phyloP scores from a whole-genome alignment of 176 grass and related monocot genomes.

The Rhynchospora tenuis region DNA sequence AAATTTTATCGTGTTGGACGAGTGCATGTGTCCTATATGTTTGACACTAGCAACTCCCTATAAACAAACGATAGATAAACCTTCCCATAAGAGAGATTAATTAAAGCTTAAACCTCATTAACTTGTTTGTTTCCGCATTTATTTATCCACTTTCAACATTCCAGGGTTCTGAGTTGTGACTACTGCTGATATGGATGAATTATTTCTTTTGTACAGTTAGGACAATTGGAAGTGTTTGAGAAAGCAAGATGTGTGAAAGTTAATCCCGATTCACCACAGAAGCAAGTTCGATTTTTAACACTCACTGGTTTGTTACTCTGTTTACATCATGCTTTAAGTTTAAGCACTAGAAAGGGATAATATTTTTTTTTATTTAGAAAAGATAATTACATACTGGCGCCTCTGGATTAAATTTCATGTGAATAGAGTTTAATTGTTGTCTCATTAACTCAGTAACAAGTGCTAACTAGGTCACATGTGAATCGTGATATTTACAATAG shows the following conservation, averaged over 20 bases:
- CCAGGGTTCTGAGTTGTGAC: background rate
- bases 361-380: background rate
- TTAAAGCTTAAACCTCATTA: background rate
- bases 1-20: no score
- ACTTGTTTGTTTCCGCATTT: background rate
- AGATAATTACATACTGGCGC: background rate
- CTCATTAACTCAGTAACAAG: background rate
- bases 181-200: background rate
- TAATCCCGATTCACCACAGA: slow-evolving; percentile 85
- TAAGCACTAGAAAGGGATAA: background rate
- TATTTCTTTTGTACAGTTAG: slow-evolving; percentile 32
- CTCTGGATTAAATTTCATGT: background rate
- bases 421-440: background rate
- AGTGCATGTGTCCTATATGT: no score
- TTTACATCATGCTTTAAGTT: background rate
- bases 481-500: background rate
- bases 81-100: background rate
- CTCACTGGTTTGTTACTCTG: slow-evolving; percentile 47
- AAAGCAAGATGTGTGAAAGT: slow-evolving; percentile 73
- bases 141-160: background rate
- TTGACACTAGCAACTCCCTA: no score
- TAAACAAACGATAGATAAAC: background rate
- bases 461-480: background rate
- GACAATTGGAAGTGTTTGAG: slow-evolving; percentile 52
- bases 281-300: slow-evolving; percentile 83